These are phyloP conservation scores for Eutrema yunnanense DNA, from an alignment of 345 rosid species.

Conservation along the genomic window DNA sequence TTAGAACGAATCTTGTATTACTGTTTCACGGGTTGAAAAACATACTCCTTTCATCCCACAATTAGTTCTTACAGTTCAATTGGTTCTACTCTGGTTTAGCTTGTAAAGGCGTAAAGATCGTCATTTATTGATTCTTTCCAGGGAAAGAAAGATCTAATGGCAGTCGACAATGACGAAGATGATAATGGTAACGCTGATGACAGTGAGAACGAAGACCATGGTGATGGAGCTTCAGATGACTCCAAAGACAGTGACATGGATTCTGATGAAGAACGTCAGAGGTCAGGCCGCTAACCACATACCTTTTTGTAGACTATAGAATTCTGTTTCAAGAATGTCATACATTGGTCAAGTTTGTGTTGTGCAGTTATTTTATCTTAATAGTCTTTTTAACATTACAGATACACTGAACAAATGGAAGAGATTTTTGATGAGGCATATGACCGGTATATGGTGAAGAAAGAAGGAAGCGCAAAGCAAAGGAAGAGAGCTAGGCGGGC, in stretches of 20 bases:
- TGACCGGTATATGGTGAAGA: slow-evolving; percentile 57
- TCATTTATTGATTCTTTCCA: slow-evolving; percentile 24
- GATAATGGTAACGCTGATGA: slow-evolving; percentile 38
- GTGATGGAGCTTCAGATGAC: slow-evolving; percentile 33
- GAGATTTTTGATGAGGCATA: slow-evolving; percentile 70
- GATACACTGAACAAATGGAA: slow-evolving; percentile 77
- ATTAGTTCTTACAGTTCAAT: not conserved
- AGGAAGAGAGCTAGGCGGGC: slow-evolving; percentile 76
- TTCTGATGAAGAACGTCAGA: slow-evolving; percentile 75
- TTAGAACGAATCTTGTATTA: not conserved
- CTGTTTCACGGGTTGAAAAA: not conserved
- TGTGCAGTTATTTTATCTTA: not conserved
- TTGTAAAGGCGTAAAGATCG: not conserved
- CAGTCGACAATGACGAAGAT: slow-evolving; percentile 58
- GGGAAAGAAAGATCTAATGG: slow-evolving; percentile 85
- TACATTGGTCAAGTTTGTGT: not conserved
- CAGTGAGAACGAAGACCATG: slow-evolving; percentile 50
- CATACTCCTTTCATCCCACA: not conserved
- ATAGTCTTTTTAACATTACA: slow-evolving; percentile 26
- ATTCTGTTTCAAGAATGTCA: not conserved
- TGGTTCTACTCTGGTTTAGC: not conserved
- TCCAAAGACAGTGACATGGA: slow-evolving; percentile 56
- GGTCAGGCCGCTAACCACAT: slow-evolving; percentile 29
- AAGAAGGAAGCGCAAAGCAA: slow-evolving; percentile 71
- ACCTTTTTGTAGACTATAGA: not conserved